Evolutionary conservation across 1,139 yeast genomes (phyloP).

Genomic region (Geotrichum citri-aurantii): DNA sequence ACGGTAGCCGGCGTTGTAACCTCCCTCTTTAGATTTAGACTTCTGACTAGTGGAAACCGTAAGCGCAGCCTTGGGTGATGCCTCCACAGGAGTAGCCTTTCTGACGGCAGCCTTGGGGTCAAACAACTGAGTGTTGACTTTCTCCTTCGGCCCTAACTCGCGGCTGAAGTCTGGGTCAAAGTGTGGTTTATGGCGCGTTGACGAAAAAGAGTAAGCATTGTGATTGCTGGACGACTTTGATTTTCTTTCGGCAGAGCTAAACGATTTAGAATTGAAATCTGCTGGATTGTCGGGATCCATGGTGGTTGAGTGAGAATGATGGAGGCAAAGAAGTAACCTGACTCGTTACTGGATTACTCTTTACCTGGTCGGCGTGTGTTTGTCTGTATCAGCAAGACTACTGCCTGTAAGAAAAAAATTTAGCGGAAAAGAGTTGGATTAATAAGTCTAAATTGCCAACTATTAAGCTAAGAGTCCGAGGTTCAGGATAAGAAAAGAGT

Average conservation of each 20-base stretch:
- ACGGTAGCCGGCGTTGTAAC: conserved; percentile 15
- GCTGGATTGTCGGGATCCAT: background rate
- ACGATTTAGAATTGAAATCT: background rate
- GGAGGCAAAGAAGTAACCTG: background rate
- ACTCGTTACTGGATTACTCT: background rate
- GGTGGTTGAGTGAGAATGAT: background rate
- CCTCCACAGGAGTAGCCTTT: background rate
- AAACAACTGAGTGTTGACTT: background rate
- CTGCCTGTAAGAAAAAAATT: background rate
- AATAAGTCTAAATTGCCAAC: background rate
- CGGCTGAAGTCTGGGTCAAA: background rate
- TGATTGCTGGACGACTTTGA: background rate
- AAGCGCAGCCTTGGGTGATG: background rate
- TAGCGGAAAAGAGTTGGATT: background rate
- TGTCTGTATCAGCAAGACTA: background rate
- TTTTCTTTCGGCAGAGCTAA: background rate
- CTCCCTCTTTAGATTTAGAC: background rate
- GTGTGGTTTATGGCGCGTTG: background rate
- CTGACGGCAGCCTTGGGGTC: background rate
- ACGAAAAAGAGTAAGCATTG: background rate
- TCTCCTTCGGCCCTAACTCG: background rate
- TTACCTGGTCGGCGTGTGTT: background rate
- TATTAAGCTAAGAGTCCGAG: background rate
- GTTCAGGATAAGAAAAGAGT: background rate
- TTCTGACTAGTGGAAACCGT: background rate